Evolutionary conservation across 1,284 basidiomycete species (phyloP).

Genomic region (Boletus semigastroideus): DNA sequence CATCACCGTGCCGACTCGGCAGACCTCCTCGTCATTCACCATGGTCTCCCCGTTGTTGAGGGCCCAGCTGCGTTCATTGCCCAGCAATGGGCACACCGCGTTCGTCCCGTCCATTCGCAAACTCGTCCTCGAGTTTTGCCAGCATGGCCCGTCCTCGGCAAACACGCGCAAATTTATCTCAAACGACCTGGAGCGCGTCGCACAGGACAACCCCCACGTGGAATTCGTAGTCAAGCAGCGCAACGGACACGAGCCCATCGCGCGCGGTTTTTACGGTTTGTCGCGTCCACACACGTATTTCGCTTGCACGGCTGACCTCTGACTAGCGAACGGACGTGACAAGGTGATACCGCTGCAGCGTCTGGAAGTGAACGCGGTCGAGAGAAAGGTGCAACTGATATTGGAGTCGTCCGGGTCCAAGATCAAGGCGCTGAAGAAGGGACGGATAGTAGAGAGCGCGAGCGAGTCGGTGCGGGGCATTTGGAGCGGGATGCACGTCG

Average conservation of each 20-base stretch:
- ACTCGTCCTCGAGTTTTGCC: slow-evolving; percentile 83
- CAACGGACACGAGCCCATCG: slow-evolving; percentile 69
- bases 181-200: slow-evolving; percentile 61
- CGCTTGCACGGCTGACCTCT: slow-evolving; percentile 12
- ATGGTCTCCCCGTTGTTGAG: slow-evolving; percentile 50
- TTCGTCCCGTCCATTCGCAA: slow-evolving; percentile 78
- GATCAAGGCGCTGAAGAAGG: slow-evolving; percentile 71
- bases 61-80: slow-evolving; percentile 57
- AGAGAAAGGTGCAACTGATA: slow-evolving; percentile 76
- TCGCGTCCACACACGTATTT: slow-evolving; percentile 1
- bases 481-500: slow-evolving; percentile 80
- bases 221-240: slow-evolving; percentile 78
- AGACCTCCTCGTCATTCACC: slow-evolving; percentile 13
- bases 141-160: slow-evolving; percentile 73
- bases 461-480: slow-evolving; percentile 81
- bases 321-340: slow-evolving; percentile 71
- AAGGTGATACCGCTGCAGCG: slow-evolving; percentile 76
- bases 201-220: slow-evolving; percentile 72
- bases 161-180: slow-evolving; percentile 68
- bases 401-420: slow-evolving; percentile 83
- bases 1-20: not conserved
- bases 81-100: slow-evolving; percentile 67
- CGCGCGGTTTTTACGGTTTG: slow-evolving; percentile 75
- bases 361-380: slow-evolving; percentile 68
- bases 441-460: slow-evolving; percentile 71